phyloP scores from a whole-genome alignment of 768 basidiomycete species.

The Steccherinum ochraceum region DNA sequence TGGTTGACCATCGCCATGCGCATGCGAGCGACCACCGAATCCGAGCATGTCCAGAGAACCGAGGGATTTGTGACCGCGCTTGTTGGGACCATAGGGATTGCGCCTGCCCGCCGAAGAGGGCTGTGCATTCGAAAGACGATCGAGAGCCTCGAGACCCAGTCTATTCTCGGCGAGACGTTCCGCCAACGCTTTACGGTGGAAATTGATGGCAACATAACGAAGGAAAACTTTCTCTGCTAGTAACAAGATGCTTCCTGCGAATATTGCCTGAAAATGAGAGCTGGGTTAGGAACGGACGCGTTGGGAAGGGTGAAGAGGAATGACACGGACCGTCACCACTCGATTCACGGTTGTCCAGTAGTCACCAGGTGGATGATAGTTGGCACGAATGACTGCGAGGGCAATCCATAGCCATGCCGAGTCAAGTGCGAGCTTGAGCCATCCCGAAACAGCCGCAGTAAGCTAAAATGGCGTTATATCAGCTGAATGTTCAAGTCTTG shows the following conservation, averaged over 20 bases:
- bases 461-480: conserved; percentile 33
- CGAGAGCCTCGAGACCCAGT: conserved; percentile 62
- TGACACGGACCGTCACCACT: conserved; percentile 58
- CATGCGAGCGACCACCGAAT: conserved; percentile 4
- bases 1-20: conserved; percentile 1
- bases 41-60: conserved; percentile 14
- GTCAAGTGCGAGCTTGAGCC: conserved; percentile 66
- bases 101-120: conserved; percentile 32
- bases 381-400: conserved; percentile 52
- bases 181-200: conserved; percentile 69
- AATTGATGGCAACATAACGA: conserved; percentile 74
- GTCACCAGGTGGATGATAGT: conserved; percentile 51
- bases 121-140: conserved; percentile 64
- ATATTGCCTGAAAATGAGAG: conserved; percentile 41
- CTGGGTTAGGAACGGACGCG: conserved; percentile 13
- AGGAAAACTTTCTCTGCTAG: conserved; percentile 56
- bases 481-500: background rate
- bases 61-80: conserved; percentile 37
- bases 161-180: conserved; percentile 69
- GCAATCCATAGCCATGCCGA: conserved; percentile 71
- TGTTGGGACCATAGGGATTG: conserved; percentile 28
- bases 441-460: conserved; percentile 58
- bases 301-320: no score
- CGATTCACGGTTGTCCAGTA: conserved; percentile 70
- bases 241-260: conserved; percentile 36